phyloP scores from a whole-genome alignment of 805 yeast species.

The Wickerhamiella hasegawae region DNA sequence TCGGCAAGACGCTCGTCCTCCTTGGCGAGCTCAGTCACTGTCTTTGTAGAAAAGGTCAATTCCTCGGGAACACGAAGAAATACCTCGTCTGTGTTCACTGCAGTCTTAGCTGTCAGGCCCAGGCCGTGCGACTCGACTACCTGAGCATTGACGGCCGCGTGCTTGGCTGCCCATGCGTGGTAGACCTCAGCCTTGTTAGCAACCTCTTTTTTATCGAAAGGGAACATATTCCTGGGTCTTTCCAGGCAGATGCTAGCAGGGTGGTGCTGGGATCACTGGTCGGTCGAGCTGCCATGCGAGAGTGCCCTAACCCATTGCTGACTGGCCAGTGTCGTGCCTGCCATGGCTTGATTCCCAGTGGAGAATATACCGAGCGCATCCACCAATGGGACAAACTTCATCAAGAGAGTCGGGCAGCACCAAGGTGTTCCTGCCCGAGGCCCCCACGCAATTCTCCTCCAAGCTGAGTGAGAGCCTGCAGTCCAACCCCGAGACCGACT shows the following conservation, averaged over 20 bases:
- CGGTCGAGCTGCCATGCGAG: too few relatives aligned
- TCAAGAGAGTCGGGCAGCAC: not conserved
- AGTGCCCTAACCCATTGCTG: too few relatives aligned
- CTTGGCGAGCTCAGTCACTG: constrained; percentile 6
- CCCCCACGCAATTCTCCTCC: not conserved
- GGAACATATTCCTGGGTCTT: too few relatives aligned
- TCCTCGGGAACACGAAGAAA: constrained; percentile 8
- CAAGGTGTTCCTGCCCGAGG: constrained; percentile 1
- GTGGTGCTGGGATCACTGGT: too few relatives aligned
- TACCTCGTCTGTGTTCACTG: not conserved
- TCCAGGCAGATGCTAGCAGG: too few relatives aligned
- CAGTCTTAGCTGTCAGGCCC: constrained; percentile 1
- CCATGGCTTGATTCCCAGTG: too few relatives aligned
- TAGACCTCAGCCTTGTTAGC: too few relatives aligned
- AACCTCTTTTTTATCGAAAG: too few relatives aligned
- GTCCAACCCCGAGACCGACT: constrained; percentile 9
- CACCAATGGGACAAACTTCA: constrained; percentile 1
- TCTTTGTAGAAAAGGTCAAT: constrained; percentile 4
- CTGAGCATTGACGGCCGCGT: constrained; percentile 1
- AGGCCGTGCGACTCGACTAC: constrained; percentile 5
- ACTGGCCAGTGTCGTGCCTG: too few relatives aligned
- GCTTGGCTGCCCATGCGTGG: too few relatives aligned
- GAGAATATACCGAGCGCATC: too few relatives aligned
- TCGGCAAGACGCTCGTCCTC: constrained; percentile 4
- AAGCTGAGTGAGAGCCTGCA: not conserved